These are phyloP conservation scores for Daldinia bambusicola DNA, from an alignment of 495 filamentous ascomycete species.

Conservation along the genomic window DNA sequence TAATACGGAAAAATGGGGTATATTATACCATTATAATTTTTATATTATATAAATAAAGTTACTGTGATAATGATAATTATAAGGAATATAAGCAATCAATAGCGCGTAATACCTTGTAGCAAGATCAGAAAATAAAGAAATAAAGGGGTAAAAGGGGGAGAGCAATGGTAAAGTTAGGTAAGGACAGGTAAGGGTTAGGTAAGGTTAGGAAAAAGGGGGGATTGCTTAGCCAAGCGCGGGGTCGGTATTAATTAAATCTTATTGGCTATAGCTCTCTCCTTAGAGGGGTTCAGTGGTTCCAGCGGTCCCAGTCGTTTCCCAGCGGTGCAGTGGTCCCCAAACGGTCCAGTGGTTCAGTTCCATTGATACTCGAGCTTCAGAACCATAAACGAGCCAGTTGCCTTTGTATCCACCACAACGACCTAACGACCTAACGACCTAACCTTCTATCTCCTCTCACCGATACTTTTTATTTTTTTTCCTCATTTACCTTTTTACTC, in stretches of 20 bases:
- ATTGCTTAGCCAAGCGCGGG: slow-evolving; percentile 37
- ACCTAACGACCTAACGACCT: slow-evolving; percentile 26
- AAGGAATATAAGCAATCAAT: not conserved
- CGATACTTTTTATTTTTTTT: slow-evolving; percentile 37
- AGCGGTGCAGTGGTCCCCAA: not conserved
- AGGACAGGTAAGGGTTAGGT: too few relatives aligned
- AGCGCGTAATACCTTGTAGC: slow-evolving; percentile 4
- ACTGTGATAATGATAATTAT: not conserved
- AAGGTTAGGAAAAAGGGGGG: slow-evolving; percentile 10
- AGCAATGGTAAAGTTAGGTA: not conserved
- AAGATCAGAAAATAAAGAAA: too few relatives aligned
- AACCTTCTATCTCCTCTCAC: slow-evolving; percentile 25
- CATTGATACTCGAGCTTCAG: slow-evolving; percentile 32
- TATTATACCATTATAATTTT: too few relatives aligned
- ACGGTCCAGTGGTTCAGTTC: slow-evolving; percentile 20
- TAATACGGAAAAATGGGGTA: too few relatives aligned
- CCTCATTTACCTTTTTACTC: not conserved
- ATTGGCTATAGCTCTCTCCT: slow-evolving; percentile 38
- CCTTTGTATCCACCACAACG: slow-evolving; percentile 42
- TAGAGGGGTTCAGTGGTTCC: slow-evolving; percentile 14
- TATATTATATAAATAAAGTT: too few relatives aligned
- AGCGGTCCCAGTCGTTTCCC: not conserved
- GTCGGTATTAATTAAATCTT: slow-evolving; percentile 12
- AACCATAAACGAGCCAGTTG: slow-evolving; percentile 27
- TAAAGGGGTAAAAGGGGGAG: not conserved